Base-by-base conservation (phyloP, 768 basidiomycete species). In the Panellus pusillus region DNA sequence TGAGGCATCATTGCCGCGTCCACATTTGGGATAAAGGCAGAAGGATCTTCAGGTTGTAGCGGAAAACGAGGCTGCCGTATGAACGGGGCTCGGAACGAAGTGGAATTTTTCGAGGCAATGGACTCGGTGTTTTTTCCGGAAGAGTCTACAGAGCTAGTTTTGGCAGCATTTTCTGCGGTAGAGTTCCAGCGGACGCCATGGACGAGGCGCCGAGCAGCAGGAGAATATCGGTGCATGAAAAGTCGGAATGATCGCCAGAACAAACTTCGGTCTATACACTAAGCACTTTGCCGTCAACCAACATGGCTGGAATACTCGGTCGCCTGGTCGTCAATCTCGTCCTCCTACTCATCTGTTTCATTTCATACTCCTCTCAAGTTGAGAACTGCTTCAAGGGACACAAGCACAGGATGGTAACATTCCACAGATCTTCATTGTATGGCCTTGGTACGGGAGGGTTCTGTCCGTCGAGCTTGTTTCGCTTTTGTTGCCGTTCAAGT, bases 401-500 rank as follows among this genome's bases (percentile, higher is more conserved):
- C 32, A 2, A 2, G 32, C 14, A 35, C 32, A 35, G 11, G 3
- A 14, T 35, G 32, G 32, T 35, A 35, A 35, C 32, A 35, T 35
- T 14, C 32, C 2, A 18, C 96, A 98, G 69, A 79, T 93, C 62
- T 94, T 90, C 71, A 77, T 98, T 55, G 84, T 97, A 67, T 81
- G 79, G 92, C 93, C 93, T 18, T 97, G 92, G 92, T 96, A 95
- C 64, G 91, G 93, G 37, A 70, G 79, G 35, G 85, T 71, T 45
- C 58, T 91, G 57, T 86, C 91, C 13, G 71, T 90, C 38, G 84
- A 93, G 63, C 82, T 96, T 41, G 55, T 96, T 36, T 72, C 69
- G 18, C 77, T 95, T n/a, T 77, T 97, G 18, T 58, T 83, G 2
- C 96, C 96, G 9, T 96, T 96, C 88, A 95, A 96, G 93, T 94